These are phyloP conservation scores for Phytopythium litorale DNA, from an alignment of 352 stramenopile genomes.

Conservation along the genomic window DNA sequence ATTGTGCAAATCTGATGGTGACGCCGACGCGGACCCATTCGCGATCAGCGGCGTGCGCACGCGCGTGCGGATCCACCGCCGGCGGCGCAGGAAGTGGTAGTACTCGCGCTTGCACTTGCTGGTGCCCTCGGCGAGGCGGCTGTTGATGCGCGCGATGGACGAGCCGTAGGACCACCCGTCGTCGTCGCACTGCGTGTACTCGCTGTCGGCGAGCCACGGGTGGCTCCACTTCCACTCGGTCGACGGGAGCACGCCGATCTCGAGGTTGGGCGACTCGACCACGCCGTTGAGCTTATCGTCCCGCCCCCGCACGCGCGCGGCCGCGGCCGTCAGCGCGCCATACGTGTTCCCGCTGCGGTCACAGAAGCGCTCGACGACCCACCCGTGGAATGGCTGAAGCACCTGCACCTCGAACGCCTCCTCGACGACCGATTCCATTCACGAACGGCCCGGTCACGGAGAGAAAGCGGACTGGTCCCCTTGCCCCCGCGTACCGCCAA, in stretches of 20 bases:
- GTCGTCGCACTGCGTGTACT: conserved; percentile 82
- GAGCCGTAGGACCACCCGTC: conserved; percentile 86
- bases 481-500: neutral
- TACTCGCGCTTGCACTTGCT: conserved; percentile 71
- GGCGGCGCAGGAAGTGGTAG: conserved; percentile 73
- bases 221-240: conserved; percentile 84
- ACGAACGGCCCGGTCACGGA: conserved; percentile 1
- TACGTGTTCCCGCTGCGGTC: conserved; percentile 77
- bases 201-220: conserved; percentile 61
- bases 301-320: conserved; percentile 29
- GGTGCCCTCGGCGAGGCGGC: conserved; percentile 67
- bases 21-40: neutral
- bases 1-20: neutral
- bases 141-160: conserved; percentile 81
- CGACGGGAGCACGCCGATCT: conserved; percentile 62
- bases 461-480: neutral
- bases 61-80: conserved; percentile 78
- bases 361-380: conserved; percentile 75
- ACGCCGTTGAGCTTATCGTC: conserved; percentile 55
- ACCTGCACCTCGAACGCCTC: conserved; percentile 85
- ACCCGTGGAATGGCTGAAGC: conserved; percentile 79
- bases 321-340: conserved; percentile 44
- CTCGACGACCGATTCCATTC: conserved; percentile 71
- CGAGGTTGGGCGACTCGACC: conserved; percentile 25
- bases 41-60: conserved; percentile 44